Conservation (phyloP, 2,329 filamentous ascomycete genomes). For the Neonectria hederae region DNA sequence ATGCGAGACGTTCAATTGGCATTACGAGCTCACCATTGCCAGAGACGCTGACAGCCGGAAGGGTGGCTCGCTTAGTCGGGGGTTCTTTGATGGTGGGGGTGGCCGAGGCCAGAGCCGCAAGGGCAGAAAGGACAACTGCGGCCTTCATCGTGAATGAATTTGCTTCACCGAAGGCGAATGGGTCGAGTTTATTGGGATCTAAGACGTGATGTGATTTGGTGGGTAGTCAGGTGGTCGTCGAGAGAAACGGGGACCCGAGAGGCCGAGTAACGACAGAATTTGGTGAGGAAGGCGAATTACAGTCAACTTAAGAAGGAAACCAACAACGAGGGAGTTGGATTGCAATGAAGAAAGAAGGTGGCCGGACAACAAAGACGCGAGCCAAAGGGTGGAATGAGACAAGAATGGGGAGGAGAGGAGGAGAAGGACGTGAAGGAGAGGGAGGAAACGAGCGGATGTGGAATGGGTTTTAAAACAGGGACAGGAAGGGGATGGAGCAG, state of each 20-base stretch:
- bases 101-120: conserved; percentile 56
- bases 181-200: conserved; percentile 26
- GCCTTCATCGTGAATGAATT: conserved; percentile 58
- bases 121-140: conserved; percentile 56
- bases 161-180: conserved; percentile 5
- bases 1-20: neutral
- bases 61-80: conserved; percentile 59
- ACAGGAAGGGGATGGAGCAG: conserved; percentile 2
- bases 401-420: conserved; percentile 32
- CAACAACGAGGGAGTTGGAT: conserved; percentile 52
- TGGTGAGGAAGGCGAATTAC: conserved; percentile 34
- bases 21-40: conserved; percentile 61
- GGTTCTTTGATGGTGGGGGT: conserved; percentile 62
- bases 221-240: conserved; percentile 17
- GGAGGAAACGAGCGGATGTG: conserved; percentile 31
- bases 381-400: conserved; percentile 34
- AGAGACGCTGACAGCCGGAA: conserved; percentile 62
- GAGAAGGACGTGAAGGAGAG: conserved; percentile 31
- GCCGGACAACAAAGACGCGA: conserved; percentile 25
- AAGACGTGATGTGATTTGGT: conserved; percentile 14
- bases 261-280: conserved; percentile 33
- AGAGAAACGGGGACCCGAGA: conserved; percentile 11
- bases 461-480: conserved; percentile 39
- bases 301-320: conserved; percentile 39
- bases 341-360: conserved; percentile 40